A percentile compares a stretch with the other conserved stretches of the same genome.
phyloP scores from a whole-genome alignment of 306 rosid species.

The Carpinus fangiana region DNA sequence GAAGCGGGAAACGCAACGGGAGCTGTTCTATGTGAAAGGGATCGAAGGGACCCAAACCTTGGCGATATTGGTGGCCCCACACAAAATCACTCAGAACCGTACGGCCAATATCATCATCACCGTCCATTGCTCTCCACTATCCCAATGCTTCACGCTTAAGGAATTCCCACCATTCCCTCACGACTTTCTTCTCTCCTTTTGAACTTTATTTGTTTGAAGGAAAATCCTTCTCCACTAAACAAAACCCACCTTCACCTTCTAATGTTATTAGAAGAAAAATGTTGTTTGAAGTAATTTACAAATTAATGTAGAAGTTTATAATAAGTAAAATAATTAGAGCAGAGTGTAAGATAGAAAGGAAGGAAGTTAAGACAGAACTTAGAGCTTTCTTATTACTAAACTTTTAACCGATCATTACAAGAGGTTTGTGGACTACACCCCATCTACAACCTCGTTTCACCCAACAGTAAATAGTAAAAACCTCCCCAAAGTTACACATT shows the following conservation, averaged over 20 bases:
- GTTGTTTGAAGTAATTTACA: too few species aligned
- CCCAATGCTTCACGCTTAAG: conserved; percentile 27
- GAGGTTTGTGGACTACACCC: neutral
- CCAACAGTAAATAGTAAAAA: neutral
- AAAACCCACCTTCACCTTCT: neutral
- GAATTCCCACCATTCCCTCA: conserved; percentile 7
- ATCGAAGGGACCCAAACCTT: neutral
- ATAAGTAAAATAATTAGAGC: too few species aligned
- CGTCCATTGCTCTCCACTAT: neutral
- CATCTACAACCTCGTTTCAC: neutral
- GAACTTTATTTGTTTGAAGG: neutral
- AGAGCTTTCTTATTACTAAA: conserved; percentile 1
- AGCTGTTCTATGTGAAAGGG: neutral
- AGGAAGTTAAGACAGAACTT: neutral
- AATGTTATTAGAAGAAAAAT: neutral
- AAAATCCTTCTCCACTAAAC: neutral
- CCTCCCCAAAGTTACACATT: conserved; percentile 8
- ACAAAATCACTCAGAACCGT: neutral
- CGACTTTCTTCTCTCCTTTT: neutral
- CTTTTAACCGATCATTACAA: neutral
- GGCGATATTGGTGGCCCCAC: conserved; percentile 7
- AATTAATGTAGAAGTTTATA: too few species aligned
- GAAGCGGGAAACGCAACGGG: conserved; percentile 1
- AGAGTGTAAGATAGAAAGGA: neutral
- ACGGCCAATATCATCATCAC: neutral